Evolutionary conservation across 805 yeast species (phyloP), one percentile per base, ranked within the genome.

Genomic region (Pichia gijzeniarum): DNA sequence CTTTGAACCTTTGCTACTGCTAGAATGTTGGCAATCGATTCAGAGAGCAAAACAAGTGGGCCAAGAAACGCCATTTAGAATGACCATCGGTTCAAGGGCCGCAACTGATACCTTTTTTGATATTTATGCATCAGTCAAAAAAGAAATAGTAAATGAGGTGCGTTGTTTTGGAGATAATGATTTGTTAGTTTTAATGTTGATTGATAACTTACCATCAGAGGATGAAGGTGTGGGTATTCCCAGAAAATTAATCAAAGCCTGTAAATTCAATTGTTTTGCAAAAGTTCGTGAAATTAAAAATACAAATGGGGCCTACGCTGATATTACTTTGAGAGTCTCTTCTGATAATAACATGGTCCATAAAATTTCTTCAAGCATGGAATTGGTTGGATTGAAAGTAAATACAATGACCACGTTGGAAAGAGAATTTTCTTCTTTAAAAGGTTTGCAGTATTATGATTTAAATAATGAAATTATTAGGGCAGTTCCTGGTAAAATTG

Each of bases 21-120:
- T 91, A 35, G 99, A 93, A 65, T 85, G 95, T 51, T 95, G 98
- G 97, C 95, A 90, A 57, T 84, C 87, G 0, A 76, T 93, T 22
- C 82, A 80, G 52, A 73, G 86, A 4, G 79, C 93, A 0, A 80
- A 84, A 50, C 78, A 77, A 41, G 77, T 85, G 16, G 66, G 68
- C 14, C 75, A 74, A 9, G 76, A 74, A 40, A 64, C 55, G 5
- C 89, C 95, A 0, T 82, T 90, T 59, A 73, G 73, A 27, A 54
- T 90, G 2, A 67, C 77, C 2, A 68, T 90, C 17, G 97, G 95
- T 3, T 85, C 88, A 31, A 74, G 96, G 53, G 76, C 88, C 2
- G 79, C 86, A 1, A 83, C 86, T 14, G 95, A 89, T 54, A 83
- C 85, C 13, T 93, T 91, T 59, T 85, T 83, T 58, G 98, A 91